A percentile compares a stretch with the other conserved stretches of the same genome.
phyloP scores from a whole-genome alignment of 306 rosid species.

The Glycine latifolia region DNA sequence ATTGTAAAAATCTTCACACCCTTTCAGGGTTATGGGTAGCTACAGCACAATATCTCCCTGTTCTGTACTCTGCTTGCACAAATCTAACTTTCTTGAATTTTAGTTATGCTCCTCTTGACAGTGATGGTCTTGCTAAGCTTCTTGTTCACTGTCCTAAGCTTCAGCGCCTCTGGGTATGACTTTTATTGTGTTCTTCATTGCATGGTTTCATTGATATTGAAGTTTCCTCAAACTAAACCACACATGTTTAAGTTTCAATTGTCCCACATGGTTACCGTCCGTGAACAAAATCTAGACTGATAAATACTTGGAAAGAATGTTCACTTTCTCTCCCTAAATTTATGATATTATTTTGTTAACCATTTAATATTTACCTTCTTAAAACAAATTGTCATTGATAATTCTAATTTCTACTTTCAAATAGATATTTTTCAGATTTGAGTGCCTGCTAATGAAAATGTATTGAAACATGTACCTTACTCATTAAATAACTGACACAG shows the following conservation, averaged over 20 bases:
- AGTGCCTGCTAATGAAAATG: constrained; percentile 7
- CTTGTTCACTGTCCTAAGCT: constrained; percentile 72
- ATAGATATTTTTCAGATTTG: constrained; percentile 10
- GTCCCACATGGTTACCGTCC: too few relatives aligned
- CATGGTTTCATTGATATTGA: constrained; percentile 22
- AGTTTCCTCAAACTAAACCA: constrained; percentile 27
- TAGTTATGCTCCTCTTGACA: constrained; percentile 66
- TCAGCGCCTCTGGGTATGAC: constrained; percentile 77
- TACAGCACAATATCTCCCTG: constrained; percentile 62
- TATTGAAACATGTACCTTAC: constrained; percentile 27
- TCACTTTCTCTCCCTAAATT: background rate
- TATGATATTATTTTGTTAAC: constrained; percentile 10
- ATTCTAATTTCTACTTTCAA: constrained; percentile 7
- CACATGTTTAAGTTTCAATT: background rate
- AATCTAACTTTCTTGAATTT: constrained; percentile 79
- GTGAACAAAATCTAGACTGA: too few relatives aligned
- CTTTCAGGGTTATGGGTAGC: constrained; percentile 84
- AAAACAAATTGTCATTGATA: background rate
- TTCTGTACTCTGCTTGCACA: constrained; percentile 70
- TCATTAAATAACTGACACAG: constrained; percentile 55
- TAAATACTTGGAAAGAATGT: background rate
- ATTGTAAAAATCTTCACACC: constrained; percentile 68
- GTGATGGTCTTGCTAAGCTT: constrained; percentile 69
- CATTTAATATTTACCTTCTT: background rate
- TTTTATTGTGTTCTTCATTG: constrained; percentile 25